phyloP scores from a whole-genome alignment of 371 early-diverging fungal genomes.

The Mortierella sp. region DNA sequence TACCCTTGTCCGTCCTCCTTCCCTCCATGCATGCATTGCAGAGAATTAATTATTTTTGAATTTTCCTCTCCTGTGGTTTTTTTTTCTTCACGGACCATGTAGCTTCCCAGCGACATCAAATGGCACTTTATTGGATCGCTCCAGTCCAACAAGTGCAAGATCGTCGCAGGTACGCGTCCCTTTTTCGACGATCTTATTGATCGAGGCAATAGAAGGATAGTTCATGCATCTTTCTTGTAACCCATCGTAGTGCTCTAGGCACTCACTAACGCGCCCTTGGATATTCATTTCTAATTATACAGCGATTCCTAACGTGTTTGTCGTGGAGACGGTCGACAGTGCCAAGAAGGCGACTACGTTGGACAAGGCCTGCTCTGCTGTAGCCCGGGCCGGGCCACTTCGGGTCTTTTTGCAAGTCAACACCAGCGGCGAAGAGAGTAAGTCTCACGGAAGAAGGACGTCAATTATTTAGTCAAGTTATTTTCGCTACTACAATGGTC shows the following conservation, averaged over 20 bases:
- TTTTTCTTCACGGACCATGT: not conserved
- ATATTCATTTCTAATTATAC: not conserved
- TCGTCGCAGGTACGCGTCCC: constrained; percentile 68
- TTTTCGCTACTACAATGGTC: not conserved
- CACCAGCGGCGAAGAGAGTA: constrained; percentile 93
- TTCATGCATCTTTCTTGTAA: not conserved
- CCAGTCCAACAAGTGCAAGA: constrained; percentile 96
- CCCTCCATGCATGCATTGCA: not conserved
- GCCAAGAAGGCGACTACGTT: constrained; percentile 85
- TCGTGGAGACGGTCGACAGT: constrained; percentile 92
- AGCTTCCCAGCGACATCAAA: constrained; percentile 81
- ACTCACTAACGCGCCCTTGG: not conserved
- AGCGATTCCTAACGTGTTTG: constrained; percentile 90
- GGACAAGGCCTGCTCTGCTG: constrained; percentile 76
- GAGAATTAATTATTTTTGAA: constrained; percentile 61
- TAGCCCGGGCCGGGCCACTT: constrained; percentile 68
- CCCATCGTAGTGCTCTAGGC: not conserved
- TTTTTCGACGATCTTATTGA: not conserved
- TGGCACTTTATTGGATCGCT: constrained; percentile 98
- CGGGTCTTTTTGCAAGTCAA: constrained; percentile 94
- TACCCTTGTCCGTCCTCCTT: not conserved
- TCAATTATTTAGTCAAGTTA: not conserved
- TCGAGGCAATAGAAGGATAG: not conserved
- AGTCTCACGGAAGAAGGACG: constrained; percentile 8
- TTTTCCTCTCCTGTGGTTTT: not conserved